These are phyloP conservation scores for Globisporangium heterothallicum DNA, from an alignment of 352 stramenopile genomes.

Conservation along the genomic window DNA sequence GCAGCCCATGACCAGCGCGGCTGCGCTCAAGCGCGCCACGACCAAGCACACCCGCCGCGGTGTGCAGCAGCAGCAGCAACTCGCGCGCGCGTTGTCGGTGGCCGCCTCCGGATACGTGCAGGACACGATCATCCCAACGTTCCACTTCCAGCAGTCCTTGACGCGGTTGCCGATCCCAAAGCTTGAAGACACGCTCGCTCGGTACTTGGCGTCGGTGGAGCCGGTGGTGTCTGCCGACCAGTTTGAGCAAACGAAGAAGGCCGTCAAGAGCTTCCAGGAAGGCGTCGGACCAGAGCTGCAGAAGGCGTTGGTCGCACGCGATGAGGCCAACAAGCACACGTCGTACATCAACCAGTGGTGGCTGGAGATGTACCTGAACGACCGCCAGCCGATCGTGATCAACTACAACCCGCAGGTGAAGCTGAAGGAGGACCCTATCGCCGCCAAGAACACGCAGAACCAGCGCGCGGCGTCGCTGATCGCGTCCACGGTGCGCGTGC, in stretches of 20 bases:
- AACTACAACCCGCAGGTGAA: constrained; percentile 92
- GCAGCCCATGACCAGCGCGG: constrained; percentile 1
- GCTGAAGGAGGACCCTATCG: constrained; percentile 75
- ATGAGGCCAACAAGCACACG: constrained; percentile 80
- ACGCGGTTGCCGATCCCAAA: constrained; percentile 83
- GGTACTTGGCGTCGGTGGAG: constrained; percentile 75
- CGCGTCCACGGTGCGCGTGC: constrained; percentile 76
- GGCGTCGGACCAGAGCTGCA: constrained; percentile 67
- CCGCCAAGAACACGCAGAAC: constrained; percentile 81
- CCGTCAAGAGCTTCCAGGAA: constrained; percentile 49
- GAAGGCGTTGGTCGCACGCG: constrained; percentile 60
- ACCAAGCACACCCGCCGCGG: neutral
- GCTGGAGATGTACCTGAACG: constrained; percentile 89
- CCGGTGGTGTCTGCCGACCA: constrained; percentile 56
- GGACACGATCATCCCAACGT: constrained; percentile 84
- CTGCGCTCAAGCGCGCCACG: constrained; percentile 1
- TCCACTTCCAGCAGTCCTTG: constrained; percentile 85
- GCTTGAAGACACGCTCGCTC: constrained; percentile 76
- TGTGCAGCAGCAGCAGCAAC: constrained; percentile 1
- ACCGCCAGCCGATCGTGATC: constrained; percentile 81
- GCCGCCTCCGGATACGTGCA: constrained; percentile 69
- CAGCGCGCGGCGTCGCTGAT: constrained; percentile 84
- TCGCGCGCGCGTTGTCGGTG: constrained; percentile 7
- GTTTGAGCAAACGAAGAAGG: constrained; percentile 47
- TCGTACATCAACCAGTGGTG: constrained; percentile 92